Base-by-base conservation (phyloP, 805 yeast genomes). In the Priceomyces castillae region DNA sequence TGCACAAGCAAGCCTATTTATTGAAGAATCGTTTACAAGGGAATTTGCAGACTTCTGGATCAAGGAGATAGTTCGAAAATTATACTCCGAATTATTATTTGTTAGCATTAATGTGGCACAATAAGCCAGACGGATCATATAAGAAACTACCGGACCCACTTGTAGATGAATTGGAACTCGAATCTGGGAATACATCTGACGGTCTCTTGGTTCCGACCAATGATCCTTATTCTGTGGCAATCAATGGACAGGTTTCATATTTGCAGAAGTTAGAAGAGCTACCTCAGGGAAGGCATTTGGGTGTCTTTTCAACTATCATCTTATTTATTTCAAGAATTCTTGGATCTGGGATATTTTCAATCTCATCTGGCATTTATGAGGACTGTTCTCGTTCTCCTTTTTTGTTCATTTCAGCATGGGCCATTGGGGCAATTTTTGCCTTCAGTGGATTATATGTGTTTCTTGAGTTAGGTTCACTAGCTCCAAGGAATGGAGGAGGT, bases 271-370 rank as follows among this genome's bases (percentile, higher is more conserved):
- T 64, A 15, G 81, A 77, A 50, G 82, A 78, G 17, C 62, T 76
- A 1, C 90, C 90, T 1, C 89, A 83, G 51, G 92, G 92, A 1
- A 67, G 92, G 30, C 89, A 84, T 60, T 59, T 86, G 47, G 92
- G 92, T 0, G 59, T 83, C 2, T 82, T 76, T 51, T 80, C 89
- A 5, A 82, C 87, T 0, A 71, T 81, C 33, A 73, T 82, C 11
- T 44, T 84, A 45, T 81, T 83, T 52, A 72, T 86, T 5, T 79
- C 87, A 12, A 66, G 90, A 46, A 85, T 86, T 34, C 67, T 86
- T 10, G 94, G 95, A 0, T 82, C 90, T 0, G 94, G 94, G 0
- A 84, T 86, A 7, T 82, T 85, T 65, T 83, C 90, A 6, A 78
- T 82, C 1, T 84, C 90, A 0, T 76, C 86, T 15, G 77, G 82